Evolutionary conservation across 352 stramenopile genomes (phyloP), one percentile per base, ranked within the genome.

Genomic region (Poterioochromonas sp.): DNA sequence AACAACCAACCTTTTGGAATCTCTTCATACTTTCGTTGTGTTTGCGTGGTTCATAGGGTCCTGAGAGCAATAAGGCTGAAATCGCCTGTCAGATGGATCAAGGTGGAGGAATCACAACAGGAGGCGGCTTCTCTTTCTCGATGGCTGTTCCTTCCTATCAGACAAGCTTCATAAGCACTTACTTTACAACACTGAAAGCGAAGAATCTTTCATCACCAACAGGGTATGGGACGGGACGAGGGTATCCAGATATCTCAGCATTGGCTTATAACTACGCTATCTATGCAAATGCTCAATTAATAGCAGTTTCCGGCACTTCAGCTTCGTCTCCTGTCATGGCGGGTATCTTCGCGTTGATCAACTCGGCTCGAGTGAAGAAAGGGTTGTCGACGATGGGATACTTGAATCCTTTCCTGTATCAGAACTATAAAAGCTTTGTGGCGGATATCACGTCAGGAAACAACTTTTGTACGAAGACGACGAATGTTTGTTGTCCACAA

Each of bases 341-440:
- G 12, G 90, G 84, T 20, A 92, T 96, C 82, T 84, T 95, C 15
- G 90, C 87, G 47, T 80, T 95, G 34, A 88, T 92, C 83, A 96
- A 96, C 79, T 88, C 93, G 44, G 80, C 84, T 0, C 87, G 89
- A 0, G 76, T 77, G 84, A 84, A 49, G 8, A 43, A 35, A 41
- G 90, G 90, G 39, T 91, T 93, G 62, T 82, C 82, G 29, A 81
- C 88, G 8, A 82, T 96, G 0, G 91, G 91, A 0, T 95, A 94
- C 62, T 82, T 95, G 40, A 95, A 95, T 78, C 91, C 90, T 29
- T n/a, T 2, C 1, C 39, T 71, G 11, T 71, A 71, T 44, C 11
- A 12, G 11, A 39, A 29, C 26, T 5, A 32, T 32, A 35, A 35
- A 39, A 20, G 11, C 5, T 68, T 39, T 39, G 58, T 35, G 11